These are phyloP conservation scores for Metschnikowia peoriensis DNA, from an alignment of 805 yeast species.

Conservation along the genomic window DNA sequence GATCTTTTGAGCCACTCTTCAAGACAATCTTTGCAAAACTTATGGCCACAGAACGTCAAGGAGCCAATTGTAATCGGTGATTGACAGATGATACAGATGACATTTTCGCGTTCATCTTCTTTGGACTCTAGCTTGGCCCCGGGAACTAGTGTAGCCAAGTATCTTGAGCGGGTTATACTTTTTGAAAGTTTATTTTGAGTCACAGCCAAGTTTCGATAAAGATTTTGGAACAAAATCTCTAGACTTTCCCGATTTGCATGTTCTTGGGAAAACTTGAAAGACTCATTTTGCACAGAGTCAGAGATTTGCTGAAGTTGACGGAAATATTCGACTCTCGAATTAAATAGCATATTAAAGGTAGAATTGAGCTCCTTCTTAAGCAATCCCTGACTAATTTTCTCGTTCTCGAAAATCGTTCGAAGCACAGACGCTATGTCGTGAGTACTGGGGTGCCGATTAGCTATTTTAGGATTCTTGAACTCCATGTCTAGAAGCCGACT, in stretches of 20 bases:
- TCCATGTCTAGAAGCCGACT: constrained; percentile 23
- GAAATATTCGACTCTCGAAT: constrained; percentile 78
- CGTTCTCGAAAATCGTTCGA: constrained; percentile 34
- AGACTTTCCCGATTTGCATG: constrained; percentile 8
- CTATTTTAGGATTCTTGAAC: constrained; percentile 20
- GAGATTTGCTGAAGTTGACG: constrained; percentile 82
- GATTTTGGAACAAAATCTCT: constrained; percentile 5
- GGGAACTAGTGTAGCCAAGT: constrained; percentile 28
- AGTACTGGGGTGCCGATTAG: constrained; percentile 17
- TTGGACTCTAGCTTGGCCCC: constrained; percentile 2
- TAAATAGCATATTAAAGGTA: constrained; percentile 63
- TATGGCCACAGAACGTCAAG: constrained; percentile 88
- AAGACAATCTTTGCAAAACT: constrained; percentile 81
- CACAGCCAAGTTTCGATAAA: constrained; percentile 6
- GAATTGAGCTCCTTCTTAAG: constrained; percentile 50
- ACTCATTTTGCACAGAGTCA: constrained; percentile 59
- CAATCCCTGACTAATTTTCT: constrained; percentile 39
- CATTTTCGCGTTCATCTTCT: constrained; percentile 30
- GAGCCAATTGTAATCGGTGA: constrained; percentile 70
- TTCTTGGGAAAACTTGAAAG: constrained; percentile 8
- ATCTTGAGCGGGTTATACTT: constrained; percentile 34
- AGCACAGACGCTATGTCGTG: constrained; percentile 21
- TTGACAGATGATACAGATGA: constrained; percentile 77
- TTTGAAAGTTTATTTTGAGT: constrained; percentile 24
- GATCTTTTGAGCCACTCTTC: constrained; percentile 64